These are phyloP conservation scores for Takashimella koratensis DNA, from an alignment of 1,284 basidiomycete species.

Conservation along the genomic window DNA sequence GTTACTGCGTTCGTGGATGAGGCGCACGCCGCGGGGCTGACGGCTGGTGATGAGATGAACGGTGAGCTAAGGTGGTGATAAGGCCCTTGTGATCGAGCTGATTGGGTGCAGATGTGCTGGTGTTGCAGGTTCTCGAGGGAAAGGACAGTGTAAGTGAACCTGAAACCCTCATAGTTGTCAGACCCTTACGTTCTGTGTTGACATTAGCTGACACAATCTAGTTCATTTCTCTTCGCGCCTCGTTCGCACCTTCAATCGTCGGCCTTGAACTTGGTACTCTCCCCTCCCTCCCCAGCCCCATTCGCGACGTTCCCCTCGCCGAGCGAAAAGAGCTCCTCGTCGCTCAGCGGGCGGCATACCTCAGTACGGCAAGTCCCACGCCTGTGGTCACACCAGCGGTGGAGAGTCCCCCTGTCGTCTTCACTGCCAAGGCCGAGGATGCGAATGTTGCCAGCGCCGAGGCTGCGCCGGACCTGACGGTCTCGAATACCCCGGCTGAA, in stretches of 20 bases:
- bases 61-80: constrained; percentile 15
- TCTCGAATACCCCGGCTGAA: too few species aligned
- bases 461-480: too few species aligned
- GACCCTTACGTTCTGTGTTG: too few species aligned
- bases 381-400: neutral
- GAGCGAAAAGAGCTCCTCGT: constrained; percentile 25
- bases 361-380: neutral
- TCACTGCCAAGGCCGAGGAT: neutral
- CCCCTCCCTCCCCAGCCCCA: constrained; percentile 19
- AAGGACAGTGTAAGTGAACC: constrained; percentile 32
- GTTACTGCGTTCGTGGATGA: constrained; percentile 32
- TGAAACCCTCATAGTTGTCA: neutral
- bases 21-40: constrained; percentile 16
- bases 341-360: neutral
- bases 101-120: constrained; percentile 33
- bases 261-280: constrained; percentile 30
- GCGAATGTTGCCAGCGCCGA: too few species aligned
- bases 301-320: constrained; percentile 19
- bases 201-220: too few species aligned
- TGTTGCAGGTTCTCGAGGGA: constrained; percentile 34
- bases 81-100: neutral
- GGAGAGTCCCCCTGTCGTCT: neutral
- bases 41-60: constrained; percentile 35
- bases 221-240: constrained; percentile 39
- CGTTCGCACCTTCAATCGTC: constrained; percentile 30